Percentiles rank a stretch among this genome's conserved stretches.
Evolutionary conservation across 345 rosid genomes (phyloP).

Genomic region (Microthlaspi erraticum): DNA sequence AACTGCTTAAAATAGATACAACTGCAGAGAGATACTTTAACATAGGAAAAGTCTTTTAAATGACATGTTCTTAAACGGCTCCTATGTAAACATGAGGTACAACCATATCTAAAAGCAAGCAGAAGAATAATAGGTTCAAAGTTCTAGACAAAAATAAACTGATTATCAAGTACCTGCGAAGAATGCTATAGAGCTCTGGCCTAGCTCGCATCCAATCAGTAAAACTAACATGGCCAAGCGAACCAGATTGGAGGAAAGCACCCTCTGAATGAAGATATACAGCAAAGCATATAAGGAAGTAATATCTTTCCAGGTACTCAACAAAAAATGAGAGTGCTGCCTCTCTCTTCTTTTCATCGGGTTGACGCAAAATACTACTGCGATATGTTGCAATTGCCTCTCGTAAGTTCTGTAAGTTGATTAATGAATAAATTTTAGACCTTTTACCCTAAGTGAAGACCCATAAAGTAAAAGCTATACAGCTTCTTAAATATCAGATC

Average conservation of each 20-base stretch:
- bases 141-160: background rate
- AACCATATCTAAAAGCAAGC: conserved; percentile 21
- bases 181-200: conserved; percentile 94
- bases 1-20: conserved; percentile 7
- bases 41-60: conserved; percentile 2
- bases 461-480: conserved; percentile 23
- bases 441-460: conserved; percentile 26
- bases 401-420: conserved; percentile 80
- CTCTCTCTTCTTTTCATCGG: conserved; percentile 99
- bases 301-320: conserved; percentile 98
- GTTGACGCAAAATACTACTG: conserved; percentile 85
- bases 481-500: conserved; percentile 10
- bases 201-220: conserved; percentile 99
- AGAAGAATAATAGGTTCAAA: conserved; percentile 2
- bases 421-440: conserved; percentile 33
- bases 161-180: conserved; percentile 69
- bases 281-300: conserved; percentile 96
- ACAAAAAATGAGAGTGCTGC: conserved; percentile 91
- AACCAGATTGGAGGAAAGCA: conserved; percentile 76
- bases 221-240: conserved; percentile 75
- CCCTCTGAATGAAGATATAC: conserved; percentile 96
- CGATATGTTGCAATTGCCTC: conserved; percentile 95
- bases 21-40: conserved; percentile 10
- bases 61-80: conserved; percentile 1
- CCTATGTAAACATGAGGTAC: background rate